Conservation (phyloP, 1,284 basidiomycete species). For the Kwoniella shivajii region DNA sequence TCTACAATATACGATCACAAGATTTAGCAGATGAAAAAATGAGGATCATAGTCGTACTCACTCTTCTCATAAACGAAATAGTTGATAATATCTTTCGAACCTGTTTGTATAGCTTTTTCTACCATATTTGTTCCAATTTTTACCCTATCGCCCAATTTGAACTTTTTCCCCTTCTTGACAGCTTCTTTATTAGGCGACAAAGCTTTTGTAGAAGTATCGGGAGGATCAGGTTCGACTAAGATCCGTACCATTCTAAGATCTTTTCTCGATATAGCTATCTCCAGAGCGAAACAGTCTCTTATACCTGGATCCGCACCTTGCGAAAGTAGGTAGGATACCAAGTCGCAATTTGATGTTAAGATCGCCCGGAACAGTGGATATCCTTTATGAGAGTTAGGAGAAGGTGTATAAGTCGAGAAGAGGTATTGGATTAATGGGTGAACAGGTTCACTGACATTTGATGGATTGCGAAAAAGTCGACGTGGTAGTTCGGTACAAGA, state of each 20-base stretch:
- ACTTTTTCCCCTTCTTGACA: slow-evolving; percentile 20
- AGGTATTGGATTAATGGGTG: slow-evolving; percentile 51
- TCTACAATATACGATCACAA: neutral
- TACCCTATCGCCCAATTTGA: slow-evolving; percentile 28
- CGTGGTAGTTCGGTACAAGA: slow-evolving; percentile 44
- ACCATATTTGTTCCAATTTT: slow-evolving; percentile 33
- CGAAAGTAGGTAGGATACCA: slow-evolving; percentile 69
- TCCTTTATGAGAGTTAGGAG: slow-evolving; percentile 67
- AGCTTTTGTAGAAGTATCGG: slow-evolving; percentile 13
- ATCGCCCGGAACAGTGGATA: slow-evolving; percentile 78
- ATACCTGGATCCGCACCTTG: slow-evolving; percentile 69
- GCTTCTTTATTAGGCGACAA: slow-evolving; percentile 5
- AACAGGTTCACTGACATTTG: slow-evolving; percentile 19
- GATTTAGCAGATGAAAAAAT: neutral
- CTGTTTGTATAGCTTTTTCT: slow-evolving; percentile 55
- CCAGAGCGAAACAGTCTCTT: slow-evolving; percentile 66
- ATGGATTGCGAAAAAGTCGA: slow-evolving; percentile 40
- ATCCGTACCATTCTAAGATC: slow-evolving; percentile 69
- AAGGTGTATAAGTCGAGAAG: slow-evolving; percentile 40
- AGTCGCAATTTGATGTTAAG: slow-evolving; percentile 63
- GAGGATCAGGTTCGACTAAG: slow-evolving; percentile 65
- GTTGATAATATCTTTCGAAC: slow-evolving; percentile 64
- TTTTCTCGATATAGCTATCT: slow-evolving; percentile 68
- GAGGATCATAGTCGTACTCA: slow-evolving; percentile 18
- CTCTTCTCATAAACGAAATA: slow-evolving; percentile 77